Base-by-base conservation (phyloP, 2,329 filamentous ascomycete species). In the Phaeosphaeriaceae sp. region DNA sequence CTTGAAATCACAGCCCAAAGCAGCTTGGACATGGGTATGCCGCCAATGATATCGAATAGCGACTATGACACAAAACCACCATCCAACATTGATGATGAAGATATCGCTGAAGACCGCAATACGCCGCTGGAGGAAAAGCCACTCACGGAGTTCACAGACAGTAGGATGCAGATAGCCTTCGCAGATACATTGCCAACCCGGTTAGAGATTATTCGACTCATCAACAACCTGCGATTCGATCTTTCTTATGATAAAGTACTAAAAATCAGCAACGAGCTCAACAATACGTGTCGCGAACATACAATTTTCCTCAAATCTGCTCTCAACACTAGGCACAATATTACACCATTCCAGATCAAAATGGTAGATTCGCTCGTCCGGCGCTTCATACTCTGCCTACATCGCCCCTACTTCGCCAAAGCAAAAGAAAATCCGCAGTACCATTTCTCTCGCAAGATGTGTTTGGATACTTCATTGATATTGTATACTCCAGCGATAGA, bases 341-440 rank as follows among this genome's bases (percentile, higher is more conserved):
- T 54, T 16, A 58, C 55, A 9, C 52, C 54, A 12, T 81, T 81
- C 44, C 76, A 77, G n/a, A 66, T 74, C 2, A 82, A 82, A 48
- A 61, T 84, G 4, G 66, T 83, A 20, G 77, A 83, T 40, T 78
- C 80, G 33, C 70, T 81, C 0, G 71, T 81, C 3, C 79, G 80
- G 4, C 80, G 83, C 12, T 85, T 83, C 58, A 58, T 85, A 2
- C 75, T 86, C 12, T 74, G 77, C 1, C 70, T 87, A 0, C 83
- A 87, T 53, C 77, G 75, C 6, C 72, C 77, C 0, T 83, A 79
- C 59, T 75, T 76, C 30, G 64, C 64, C 30, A 67, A 74, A 50
- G 76, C 79, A 8, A 71, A 64, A 4, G 54, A 59, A 1, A 75
- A 82, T 41, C 80, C 78, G 0, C 49, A 76, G 4, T 84, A 77